Evolutionary conservation across 2,329 filamentous ascomycete genomes (phyloP).

Genomic region (Claviceps spartinae): DNA sequence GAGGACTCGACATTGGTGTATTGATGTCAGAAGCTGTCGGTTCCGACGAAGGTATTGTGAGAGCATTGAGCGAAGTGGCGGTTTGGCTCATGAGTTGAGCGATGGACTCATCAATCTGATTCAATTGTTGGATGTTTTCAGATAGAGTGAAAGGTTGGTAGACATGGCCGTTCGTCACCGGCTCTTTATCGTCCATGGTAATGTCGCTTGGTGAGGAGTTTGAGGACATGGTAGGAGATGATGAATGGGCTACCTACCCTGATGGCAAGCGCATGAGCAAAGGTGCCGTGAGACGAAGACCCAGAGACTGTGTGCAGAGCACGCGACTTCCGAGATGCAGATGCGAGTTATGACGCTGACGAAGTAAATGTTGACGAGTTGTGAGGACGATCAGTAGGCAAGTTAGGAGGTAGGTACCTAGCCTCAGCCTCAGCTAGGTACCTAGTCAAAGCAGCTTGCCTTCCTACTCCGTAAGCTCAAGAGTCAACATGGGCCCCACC

Average conservation of each 20-base stretch:
- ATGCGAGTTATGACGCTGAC: background rate
- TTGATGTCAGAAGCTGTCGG: constrained; percentile 7
- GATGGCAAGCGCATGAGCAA: background rate
- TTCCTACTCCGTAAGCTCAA: too few species aligned
- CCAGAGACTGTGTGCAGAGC: background rate
- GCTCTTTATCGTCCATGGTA: constrained; percentile 15
- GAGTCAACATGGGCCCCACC: too few species aligned
- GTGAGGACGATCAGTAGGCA: background rate
- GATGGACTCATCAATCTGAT: constrained; percentile 55
- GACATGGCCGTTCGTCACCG: constrained; percentile 9
- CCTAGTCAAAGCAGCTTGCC: too few species aligned
- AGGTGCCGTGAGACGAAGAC: background rate
- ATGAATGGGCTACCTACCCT: background rate
- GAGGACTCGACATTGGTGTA: constrained; percentile 22
- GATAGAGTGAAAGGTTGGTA: constrained; percentile 52
- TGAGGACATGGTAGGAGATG: constrained; percentile 14
- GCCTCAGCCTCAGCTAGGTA: too few species aligned
- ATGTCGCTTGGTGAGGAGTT: constrained; percentile 15
- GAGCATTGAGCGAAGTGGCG: constrained; percentile 30
- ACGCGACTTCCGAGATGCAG: background rate
- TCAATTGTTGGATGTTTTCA: constrained; percentile 70
- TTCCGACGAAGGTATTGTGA: constrained; percentile 22
- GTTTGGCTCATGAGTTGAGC: constrained; percentile 30
- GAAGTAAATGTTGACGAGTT: background rate
- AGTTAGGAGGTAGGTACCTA: too few species aligned